phyloP scores from a whole-genome alignment of 2,329 filamentous ascomycete species.

The Stachybotrys elegans region DNA sequence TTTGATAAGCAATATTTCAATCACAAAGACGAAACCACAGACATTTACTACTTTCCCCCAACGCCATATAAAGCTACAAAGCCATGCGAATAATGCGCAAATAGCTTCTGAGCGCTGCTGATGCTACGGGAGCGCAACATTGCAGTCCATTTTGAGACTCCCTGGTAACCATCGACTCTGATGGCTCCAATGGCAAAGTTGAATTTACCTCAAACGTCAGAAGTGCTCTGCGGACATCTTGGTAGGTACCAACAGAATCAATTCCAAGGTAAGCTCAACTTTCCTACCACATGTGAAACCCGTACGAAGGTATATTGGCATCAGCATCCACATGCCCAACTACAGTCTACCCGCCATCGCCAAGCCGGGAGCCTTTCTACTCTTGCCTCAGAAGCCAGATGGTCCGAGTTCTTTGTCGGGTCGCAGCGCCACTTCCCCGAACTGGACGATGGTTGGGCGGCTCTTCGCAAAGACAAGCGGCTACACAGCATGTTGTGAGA shows the following conservation, averaged over 20 bases:
- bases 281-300: conserved; percentile 44
- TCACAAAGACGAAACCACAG: conserved; percentile 21
- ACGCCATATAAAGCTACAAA: conserved; percentile 44
- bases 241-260: conserved; percentile 56
- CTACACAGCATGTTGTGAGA: conserved; percentile 28
- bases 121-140: conserved; percentile 35
- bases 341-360: conserved; percentile 36
- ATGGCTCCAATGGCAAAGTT: conserved; percentile 33
- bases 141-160: conserved; percentile 38
- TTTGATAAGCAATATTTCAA: conserved; percentile 46
- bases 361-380: conserved; percentile 41
- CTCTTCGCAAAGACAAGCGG: conserved; percentile 31
- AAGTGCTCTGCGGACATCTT: conserved; percentile 35
- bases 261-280: conserved; percentile 48
- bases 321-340: conserved; percentile 28
- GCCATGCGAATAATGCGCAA: conserved; percentile 50
- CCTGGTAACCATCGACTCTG: conserved; percentile 39
- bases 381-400: conserved; percentile 42
- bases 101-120: conserved; percentile 44
- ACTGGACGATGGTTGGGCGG: conserved; percentile 37
- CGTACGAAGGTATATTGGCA: conserved; percentile 43
- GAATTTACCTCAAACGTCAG: conserved; percentile 44
- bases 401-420: conserved; percentile 45
- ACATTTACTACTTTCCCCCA: conserved; percentile 43
- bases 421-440: conserved; percentile 34